Conservation (phyloP, 2,329 filamentous ascomycete species). For the Aspergillus sp. region DNA sequence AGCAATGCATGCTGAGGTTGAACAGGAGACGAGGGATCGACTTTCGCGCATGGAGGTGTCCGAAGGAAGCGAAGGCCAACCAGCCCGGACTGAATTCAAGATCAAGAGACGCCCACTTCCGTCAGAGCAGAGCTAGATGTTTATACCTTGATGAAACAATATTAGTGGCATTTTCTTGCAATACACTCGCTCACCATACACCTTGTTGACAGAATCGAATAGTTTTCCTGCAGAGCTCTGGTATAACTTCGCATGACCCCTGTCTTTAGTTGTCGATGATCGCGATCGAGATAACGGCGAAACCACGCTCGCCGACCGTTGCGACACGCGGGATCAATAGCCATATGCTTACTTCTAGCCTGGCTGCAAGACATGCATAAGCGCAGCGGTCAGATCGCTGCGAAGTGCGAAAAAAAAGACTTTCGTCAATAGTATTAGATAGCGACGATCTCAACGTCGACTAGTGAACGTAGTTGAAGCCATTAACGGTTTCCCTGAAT, state of each 20-base stretch:
- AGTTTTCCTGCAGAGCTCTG: fast-evolving
- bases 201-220: no score
- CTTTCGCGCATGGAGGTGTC: slow-evolving; percentile 18
- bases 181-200: no score
- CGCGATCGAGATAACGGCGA: not conserved
- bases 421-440: not conserved
- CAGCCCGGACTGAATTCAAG: not conserved
- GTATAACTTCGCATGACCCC: not conserved
- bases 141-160: not conserved
- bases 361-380: not conserved
- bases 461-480: not conserved
- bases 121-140: not conserved
- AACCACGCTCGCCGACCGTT: not conserved
- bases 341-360: not conserved
- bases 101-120: not conserved
- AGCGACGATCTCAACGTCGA: not conserved
- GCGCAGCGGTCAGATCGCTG: not conserved
- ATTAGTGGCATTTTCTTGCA: not conserved
- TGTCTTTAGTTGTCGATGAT: not conserved
- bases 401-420: not conserved
- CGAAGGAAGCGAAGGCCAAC: not conserved
- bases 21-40: slow-evolving; percentile 33
- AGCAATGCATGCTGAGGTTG: slow-evolving; percentile 30
- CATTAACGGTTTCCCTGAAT: no score
- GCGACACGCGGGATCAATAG: not conserved